Evolutionary conservation across 331 rosid genomes (phyloP).

Genomic region (Pyrus hybrid): DNA sequence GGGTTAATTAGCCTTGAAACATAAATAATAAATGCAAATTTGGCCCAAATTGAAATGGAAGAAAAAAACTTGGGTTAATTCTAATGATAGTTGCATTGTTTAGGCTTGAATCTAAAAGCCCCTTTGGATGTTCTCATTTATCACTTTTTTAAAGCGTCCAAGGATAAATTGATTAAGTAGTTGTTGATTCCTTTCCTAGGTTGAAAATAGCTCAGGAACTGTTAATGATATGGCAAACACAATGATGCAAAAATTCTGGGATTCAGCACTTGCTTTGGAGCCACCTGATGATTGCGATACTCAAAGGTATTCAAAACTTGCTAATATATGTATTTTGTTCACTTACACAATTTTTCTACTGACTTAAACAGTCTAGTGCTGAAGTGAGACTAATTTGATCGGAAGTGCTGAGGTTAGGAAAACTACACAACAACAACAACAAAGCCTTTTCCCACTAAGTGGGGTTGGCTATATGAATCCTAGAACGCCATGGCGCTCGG

Average conservation of each 20-base stretch:
- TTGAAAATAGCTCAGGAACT: conserved; percentile 72
- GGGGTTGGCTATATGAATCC: too few species aligned
- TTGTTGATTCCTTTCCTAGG: conserved; percentile 30
- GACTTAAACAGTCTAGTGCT: not conserved
- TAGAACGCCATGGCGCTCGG: too few species aligned
- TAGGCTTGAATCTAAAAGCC: not conserved
- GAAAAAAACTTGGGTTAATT: not conserved
- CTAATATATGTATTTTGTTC: not conserved
- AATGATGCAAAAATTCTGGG: conserved; percentile 97
- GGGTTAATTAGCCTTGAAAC: too few species aligned
- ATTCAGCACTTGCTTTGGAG: conserved; percentile 79
- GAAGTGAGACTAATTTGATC: not conserved
- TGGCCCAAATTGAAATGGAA: not conserved
- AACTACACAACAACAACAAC: too few species aligned
- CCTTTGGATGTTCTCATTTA: not conserved
- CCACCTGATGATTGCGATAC: conserved; percentile 85
- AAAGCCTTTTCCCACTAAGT: too few species aligned
- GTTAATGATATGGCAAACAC: conserved; percentile 83
- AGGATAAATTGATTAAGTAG: not conserved
- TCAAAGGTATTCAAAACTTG: conserved; percentile 44
- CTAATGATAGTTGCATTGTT: not conserved
- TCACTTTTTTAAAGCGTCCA: not conserved
- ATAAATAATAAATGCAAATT: too few species aligned
- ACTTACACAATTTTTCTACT: not conserved
- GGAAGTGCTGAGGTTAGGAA: too few species aligned